These are phyloP conservation scores for Gynandropsis gynandra DNA, from an alignment of 345 rosid species.

Conservation along the genomic window DNA sequence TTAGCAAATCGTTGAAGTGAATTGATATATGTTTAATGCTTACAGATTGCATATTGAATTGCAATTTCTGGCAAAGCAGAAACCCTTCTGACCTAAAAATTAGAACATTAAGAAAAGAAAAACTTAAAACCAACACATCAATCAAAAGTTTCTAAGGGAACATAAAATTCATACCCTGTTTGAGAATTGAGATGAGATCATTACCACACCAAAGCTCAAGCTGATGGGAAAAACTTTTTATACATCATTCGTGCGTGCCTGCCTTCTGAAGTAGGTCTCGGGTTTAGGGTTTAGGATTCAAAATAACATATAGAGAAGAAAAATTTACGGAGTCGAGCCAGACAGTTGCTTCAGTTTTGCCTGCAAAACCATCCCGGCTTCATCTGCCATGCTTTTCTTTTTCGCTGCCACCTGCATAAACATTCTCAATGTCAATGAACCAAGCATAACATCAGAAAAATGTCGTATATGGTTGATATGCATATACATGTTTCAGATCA, in stretches of 20 bases:
- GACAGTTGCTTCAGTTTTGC: conserved; percentile 58
- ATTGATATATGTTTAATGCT: no score
- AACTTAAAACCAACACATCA: no score
- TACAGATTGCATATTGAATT: no score
- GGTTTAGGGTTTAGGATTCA: no score
- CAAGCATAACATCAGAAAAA: not conserved
- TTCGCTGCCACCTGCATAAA: conserved; percentile 69
- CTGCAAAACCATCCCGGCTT: conserved; percentile 67
- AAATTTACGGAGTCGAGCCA: conserved; percentile 26
- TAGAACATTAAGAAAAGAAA: no score
- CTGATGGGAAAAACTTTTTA: not conserved
- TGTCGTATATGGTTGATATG: no score
- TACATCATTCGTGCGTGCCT: not conserved
- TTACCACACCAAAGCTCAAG: not conserved
- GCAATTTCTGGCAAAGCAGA: no score
- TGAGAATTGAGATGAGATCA: conserved; percentile 1
- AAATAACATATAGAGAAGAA: not conserved
- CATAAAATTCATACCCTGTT: no score
- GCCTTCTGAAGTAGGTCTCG: not conserved
- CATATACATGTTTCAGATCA: no score
- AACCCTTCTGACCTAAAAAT: no score
- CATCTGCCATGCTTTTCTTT: conserved; percentile 83
- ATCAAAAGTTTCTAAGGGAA: no score
- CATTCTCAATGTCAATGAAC: conserved; percentile 4
- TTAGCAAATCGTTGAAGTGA: no score